phyloP scores from a whole-genome alignment of 768 basidiomycete species.

The Leccinum aurantiacum region DNA sequence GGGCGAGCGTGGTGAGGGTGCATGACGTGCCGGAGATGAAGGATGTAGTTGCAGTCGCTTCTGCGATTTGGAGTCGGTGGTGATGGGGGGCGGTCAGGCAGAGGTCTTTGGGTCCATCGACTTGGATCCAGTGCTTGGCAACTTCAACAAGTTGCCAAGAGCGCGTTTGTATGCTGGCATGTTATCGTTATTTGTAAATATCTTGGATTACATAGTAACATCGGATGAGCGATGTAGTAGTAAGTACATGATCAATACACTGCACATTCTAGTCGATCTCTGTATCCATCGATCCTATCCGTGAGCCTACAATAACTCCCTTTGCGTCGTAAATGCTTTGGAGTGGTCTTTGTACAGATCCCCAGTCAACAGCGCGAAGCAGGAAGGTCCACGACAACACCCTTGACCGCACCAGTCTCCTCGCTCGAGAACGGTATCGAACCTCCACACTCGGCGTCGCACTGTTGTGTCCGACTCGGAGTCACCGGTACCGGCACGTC shows the following conservation, averaged over 20 bases:
- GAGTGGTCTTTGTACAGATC: neutral
- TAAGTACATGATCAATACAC: too few species aligned
- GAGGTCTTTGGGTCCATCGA: too few species aligned
- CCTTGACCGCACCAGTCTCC: too few species aligned
- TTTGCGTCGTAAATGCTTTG: too few species aligned
- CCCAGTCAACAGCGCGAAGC: neutral
- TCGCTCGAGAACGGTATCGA: neutral
- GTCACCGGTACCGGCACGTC: constrained; percentile 13
- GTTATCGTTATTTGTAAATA: neutral
- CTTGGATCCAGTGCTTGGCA: neutral
- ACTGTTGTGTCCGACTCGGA: neutral
- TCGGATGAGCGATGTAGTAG: too few species aligned
- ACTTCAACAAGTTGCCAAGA: neutral
- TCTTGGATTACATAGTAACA: too few species aligned
- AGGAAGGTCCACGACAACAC: too few species aligned
- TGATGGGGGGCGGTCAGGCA: neutral
- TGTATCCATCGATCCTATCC: too few species aligned
- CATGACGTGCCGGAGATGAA: constrained; percentile 75
- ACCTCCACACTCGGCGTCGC: neutral
- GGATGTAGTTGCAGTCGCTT: constrained; percentile 70
- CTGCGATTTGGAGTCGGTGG: constrained; percentile 52
- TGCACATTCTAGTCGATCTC: too few species aligned
- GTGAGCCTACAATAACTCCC: too few species aligned
- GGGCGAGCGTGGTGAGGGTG: constrained; percentile 71
- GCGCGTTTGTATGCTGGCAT: neutral